These are phyloP conservation scores for Avena eriantha DNA, from an alignment of 176 grass and related monocot species.

Conservation along the genomic window DNA sequence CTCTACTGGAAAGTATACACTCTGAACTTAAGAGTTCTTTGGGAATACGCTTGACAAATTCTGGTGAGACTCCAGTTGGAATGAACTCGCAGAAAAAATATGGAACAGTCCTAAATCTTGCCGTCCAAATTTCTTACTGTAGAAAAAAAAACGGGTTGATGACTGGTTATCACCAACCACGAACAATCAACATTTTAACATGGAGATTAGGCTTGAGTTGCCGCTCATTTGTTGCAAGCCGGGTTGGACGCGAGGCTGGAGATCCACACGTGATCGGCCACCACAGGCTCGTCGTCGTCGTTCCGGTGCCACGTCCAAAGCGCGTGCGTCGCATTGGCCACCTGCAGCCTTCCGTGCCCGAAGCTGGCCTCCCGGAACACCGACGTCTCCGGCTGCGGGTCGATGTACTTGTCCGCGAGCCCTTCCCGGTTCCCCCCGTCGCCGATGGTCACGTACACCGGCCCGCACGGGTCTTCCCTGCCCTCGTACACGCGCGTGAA, in stretches of 20 bases:
- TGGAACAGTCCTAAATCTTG: constrained; percentile 38
- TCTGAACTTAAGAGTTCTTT: constrained; percentile 70
- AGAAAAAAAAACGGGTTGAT: neutral
- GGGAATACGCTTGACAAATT: constrained; percentile 66
- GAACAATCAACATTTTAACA: neutral
- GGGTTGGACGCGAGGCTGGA: neutral
- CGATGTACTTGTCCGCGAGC: neutral
- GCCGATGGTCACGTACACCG: constrained; percentile 14
- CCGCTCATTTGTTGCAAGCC: neutral
- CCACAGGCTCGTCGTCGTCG: neutral
- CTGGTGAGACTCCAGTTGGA: constrained; percentile 53
- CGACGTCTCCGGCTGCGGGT: neutral
- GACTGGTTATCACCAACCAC: neutral
- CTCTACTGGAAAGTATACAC: constrained; percentile 56
- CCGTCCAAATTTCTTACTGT: too few relatives aligned
- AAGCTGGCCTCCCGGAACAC: neutral
- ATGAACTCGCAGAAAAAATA: constrained; percentile 74
- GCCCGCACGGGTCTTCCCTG: neutral
- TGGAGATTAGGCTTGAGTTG: neutral
- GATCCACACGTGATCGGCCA: neutral
- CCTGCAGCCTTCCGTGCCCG: neutral
- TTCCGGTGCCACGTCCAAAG: constrained; percentile 1
- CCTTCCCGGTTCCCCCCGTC: constrained; percentile 1
- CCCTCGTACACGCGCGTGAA: constrained; percentile 18
- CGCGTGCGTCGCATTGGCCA: neutral